Evolutionary conservation across 306 rosid species (phyloP).

Genomic region (Quercus engelmannii): DNA sequence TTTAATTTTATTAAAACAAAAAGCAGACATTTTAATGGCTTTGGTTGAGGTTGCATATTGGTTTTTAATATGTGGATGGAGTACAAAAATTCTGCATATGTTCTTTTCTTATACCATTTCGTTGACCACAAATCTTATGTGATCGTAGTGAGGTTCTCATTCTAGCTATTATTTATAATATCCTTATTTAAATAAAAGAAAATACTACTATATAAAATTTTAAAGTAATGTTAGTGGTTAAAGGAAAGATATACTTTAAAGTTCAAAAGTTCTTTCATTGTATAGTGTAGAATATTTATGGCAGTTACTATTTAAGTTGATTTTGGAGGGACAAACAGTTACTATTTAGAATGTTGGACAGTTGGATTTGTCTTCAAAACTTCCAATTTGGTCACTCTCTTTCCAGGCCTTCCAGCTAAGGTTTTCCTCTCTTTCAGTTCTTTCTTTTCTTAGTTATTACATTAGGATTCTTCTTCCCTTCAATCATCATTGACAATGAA

Average conservation of each 20-base stretch:
- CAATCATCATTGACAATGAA: slow-evolving; percentile 19
- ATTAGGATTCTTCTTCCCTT: slow-evolving; percentile 7
- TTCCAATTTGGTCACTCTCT: slow-evolving; percentile 18
- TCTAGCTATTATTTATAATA: background rate
- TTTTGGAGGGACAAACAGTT: slow-evolving; percentile 14
- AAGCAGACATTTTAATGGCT: background rate
- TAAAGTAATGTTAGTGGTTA: background rate
- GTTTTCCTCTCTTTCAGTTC: slow-evolving; percentile 9
- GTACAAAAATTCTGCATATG: background rate
- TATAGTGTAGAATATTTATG: background rate
- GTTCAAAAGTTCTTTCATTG: background rate
- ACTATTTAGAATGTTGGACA: slow-evolving; percentile 14
- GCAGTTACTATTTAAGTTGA: slow-evolving; percentile 7
- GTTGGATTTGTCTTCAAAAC: slow-evolving; percentile 21
- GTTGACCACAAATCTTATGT: background rate
- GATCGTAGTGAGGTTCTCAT: background rate
- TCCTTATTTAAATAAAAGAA: background rate
- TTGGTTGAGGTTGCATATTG: background rate
- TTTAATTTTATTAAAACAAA: too few relatives aligned
- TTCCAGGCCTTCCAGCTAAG: slow-evolving; percentile 28
- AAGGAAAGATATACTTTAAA: background rate
- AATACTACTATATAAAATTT: background rate
- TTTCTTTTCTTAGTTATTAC: slow-evolving; percentile 1
- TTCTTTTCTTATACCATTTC: too few relatives aligned
- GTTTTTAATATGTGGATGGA: background rate